These are phyloP conservation scores for Leccinum barrowsii DNA, from an alignment of 768 basidiomycete genomes.

Conservation along the genomic window DNA sequence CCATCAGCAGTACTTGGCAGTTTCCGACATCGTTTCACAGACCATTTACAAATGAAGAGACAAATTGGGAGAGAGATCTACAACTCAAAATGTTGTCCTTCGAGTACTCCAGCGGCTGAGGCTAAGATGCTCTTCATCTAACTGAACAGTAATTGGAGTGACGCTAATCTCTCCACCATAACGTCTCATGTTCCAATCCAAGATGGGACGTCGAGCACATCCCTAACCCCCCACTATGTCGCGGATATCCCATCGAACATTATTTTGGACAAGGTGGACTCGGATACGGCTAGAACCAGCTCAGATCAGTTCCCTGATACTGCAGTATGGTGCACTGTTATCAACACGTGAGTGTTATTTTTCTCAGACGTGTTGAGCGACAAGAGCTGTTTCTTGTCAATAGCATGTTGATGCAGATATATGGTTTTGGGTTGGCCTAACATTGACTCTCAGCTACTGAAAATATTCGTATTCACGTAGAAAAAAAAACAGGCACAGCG, in stretches of 20 bases:
- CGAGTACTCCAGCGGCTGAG: not conserved
- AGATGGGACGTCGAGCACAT: conserved; percentile 5
- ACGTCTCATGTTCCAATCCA: not conserved
- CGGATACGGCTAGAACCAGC: not conserved
- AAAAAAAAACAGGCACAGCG: conserved; percentile 24
- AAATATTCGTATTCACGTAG: not conserved
- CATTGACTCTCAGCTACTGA: not conserved
- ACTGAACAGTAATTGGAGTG: not conserved
- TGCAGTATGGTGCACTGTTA: conserved; percentile 21
- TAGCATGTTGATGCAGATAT: conserved; percentile 31
- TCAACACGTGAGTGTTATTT: conserved; percentile 18
- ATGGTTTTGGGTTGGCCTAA: conserved; percentile 29
- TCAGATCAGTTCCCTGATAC: conserved; percentile 21
- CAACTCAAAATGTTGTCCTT: not conserved
- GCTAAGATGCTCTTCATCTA: not conserved
- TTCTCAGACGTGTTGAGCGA: not conserved
- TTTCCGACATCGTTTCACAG: no score
- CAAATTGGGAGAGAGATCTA: not conserved
- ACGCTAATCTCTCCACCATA: not conserved
- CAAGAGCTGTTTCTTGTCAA: not conserved
- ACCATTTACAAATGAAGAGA: not conserved
- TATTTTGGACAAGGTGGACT: not conserved
- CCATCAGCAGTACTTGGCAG: no score
- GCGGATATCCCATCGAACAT: not conserved
- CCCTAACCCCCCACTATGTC: not conserved